Evolutionary conservation across 2,329 filamentous ascomycete species (phyloP), one percentile per base, ranked within the genome.

Genomic region (Neospermospora avenae): DNA sequence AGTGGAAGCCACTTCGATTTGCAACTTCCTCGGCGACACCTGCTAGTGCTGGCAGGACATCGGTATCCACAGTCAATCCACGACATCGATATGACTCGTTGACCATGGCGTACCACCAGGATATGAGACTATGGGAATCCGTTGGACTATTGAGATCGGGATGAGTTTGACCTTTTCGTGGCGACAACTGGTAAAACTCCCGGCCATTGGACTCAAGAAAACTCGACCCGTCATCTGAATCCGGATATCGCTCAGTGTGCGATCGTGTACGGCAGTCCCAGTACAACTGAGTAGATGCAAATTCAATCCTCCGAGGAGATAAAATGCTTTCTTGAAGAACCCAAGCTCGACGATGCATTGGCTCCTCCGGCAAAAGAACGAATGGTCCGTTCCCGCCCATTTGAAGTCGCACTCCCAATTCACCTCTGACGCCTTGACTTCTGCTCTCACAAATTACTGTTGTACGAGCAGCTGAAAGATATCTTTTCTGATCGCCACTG

Each of bases 21-120:
- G 18, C 49, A 45, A 61, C 49, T 35, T 55, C 24, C 18, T 54
- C 46, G 6, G 59, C 59, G 16, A 61, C 20, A 24, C 59, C 59
- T 3, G 59, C 55, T 4, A 61, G 41, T 7, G 59, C 59, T 4
- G 55, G 49, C 10, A 61, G 41, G 7, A 57, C 18, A 41, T 61
- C 59, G 11, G n/a, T 18, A 5, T 57, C 14, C 11, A 37, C 39
- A 22, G 53, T 57, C 14, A 60, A 31, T 11, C 18, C n/a, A 18
- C 58, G 34, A 24, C 14, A 5, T 2, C 35, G n/a, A 46, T 57
- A 55, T 1, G 39, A 57, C 3, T 35, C 22, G n/a, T 60, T 18
- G 3, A 57, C 11, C n/a, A 45, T 39, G 1, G 10, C 39, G 31
- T 57, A 54, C 59, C 59, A 61, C 45, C 55, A 55, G 14, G 16